These are phyloP conservation scores for Syncephalastrum sp. DNA, from an alignment of 371 early-diverging fungal genomes.

Conservation along the genomic window DNA sequence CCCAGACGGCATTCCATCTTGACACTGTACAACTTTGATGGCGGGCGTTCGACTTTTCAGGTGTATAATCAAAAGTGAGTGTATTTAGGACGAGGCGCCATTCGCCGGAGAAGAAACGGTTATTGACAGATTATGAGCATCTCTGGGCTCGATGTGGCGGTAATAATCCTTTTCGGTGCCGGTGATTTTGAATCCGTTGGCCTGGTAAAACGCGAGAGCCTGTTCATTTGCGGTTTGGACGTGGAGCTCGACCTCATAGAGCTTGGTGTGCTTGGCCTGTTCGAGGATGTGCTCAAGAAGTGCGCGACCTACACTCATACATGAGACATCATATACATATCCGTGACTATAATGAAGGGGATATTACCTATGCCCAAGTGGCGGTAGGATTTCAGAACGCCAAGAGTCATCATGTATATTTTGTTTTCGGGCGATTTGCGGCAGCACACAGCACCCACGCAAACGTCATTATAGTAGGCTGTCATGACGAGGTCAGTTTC, in stretches of 20 bases:
- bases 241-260: constrained; percentile 70
- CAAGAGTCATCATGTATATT: constrained; percentile 94
- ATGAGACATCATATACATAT: not conserved
- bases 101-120: not conserved
- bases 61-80: too few relatives aligned
- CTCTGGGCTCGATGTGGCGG: constrained; percentile 76
- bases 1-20: too few relatives aligned
- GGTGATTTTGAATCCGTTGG: constrained; percentile 73
- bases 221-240: constrained; percentile 86
- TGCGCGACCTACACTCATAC: constrained; percentile 45
- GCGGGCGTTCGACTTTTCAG: too few relatives aligned
- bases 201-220: constrained; percentile 88
- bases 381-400: constrained; percentile 88
- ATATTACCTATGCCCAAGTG: constrained; percentile 75
- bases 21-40: too few relatives aligned
- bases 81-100: too few relatives aligned
- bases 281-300: constrained; percentile 65
- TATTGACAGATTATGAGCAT: constrained; percentile 75
- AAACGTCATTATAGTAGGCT: constrained; percentile 55
- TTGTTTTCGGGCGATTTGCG: constrained; percentile 50
- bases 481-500: not conserved
- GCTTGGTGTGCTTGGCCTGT: constrained; percentile 39
- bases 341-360: not conserved
- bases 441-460: constrained; percentile 91
- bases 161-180: constrained; percentile 84